These are phyloP conservation scores for Torrubiella hemipterigena DNA, from an alignment of 2,329 filamentous ascomycete species.

Conservation along the genomic window DNA sequence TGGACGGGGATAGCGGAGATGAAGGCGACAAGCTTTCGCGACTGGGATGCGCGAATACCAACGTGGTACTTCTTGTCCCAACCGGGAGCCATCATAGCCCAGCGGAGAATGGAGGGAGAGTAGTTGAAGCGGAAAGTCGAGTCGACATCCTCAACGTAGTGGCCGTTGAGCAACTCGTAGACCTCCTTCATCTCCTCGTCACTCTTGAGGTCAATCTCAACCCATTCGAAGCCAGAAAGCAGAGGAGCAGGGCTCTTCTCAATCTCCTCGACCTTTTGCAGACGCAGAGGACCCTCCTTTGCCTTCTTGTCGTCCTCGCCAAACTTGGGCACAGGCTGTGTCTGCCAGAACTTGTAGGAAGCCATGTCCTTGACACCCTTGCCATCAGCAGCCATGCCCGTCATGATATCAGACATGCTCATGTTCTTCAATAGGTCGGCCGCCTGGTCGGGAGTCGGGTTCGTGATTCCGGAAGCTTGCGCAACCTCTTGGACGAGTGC, in stretches of 20 bases:
- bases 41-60: constrained; percentile 74
- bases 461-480: constrained; percentile 21
- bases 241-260: constrained; percentile 65
- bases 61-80: constrained; percentile 95
- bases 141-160: constrained; percentile 96
- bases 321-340: constrained; percentile 87
- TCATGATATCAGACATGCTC: constrained; percentile 60
- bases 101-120: constrained; percentile 76
- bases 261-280: constrained; percentile 67
- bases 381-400: constrained; percentile 60
- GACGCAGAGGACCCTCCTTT: constrained; percentile 73
- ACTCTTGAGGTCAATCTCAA: constrained; percentile 73
- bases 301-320: constrained; percentile 42
- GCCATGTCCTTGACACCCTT: constrained; percentile 96
- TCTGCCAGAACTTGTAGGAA: constrained; percentile 97
- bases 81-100: constrained; percentile 88
- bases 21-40: constrained; percentile 82
- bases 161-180: constrained; percentile 79
- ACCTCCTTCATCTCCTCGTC: constrained; percentile 76
- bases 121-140: constrained; percentile 98
- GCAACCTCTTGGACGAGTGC: constrained; percentile 50
- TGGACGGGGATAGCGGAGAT: constrained; percentile 87
- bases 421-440: constrained; percentile 48
- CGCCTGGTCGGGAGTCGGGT: constrained; percentile 27
- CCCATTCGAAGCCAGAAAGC: constrained; percentile 84